Base-by-base conservation (phyloP, 148 eudicot species). In the Silene conica region DNA sequence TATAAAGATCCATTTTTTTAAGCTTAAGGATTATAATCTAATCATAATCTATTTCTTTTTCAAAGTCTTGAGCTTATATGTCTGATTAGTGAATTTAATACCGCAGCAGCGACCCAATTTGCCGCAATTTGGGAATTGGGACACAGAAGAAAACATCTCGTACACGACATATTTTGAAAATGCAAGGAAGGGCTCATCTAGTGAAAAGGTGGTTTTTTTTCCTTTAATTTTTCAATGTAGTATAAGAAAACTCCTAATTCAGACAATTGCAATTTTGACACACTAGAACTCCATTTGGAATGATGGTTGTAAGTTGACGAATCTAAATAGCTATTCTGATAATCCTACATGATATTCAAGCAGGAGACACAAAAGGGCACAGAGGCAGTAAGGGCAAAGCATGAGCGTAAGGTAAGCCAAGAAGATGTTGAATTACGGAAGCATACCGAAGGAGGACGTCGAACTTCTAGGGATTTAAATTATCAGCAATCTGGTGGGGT, bases 111-210 rank as follows among this genome's bases (percentile, higher is more conserved):
- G 63, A 25, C 61, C 88, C 67, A 83, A 83, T 72, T 65, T 79
- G 76, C 88, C 86, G 1, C 73, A 78, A 75, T 87, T 83, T 80
- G 88, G 88, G 23, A 71, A 85, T 70, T 87, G 88, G 91, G 87
- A 87, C 73, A 80, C 59, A 61, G 85, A 76, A 73, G 88, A 85
- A 76, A 60, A 83, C 63, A 64, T 82, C 61, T 67, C 77, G 41
- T 83, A 83, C 73, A 81, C 86, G 34, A 76, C 64, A 22, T 78
- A 67, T 60, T 87, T 85, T 74, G 88, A 87, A 64, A 82, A 78
- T 68, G 74, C 87, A 26, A 76, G 78, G 48, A 87, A 72, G 71
- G 77, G 46, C 38, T 83, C 78, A 77, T 78, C 79, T 48, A 74
- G 66, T 64, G 76, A 74, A 8, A 77, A 80, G 71, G 72, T 63